Evolutionary conservation across 495 filamentous ascomycete species (phyloP), one percentile per base, ranked within the genome.

Genomic region (Lasiosphaeria ovina): DNA sequence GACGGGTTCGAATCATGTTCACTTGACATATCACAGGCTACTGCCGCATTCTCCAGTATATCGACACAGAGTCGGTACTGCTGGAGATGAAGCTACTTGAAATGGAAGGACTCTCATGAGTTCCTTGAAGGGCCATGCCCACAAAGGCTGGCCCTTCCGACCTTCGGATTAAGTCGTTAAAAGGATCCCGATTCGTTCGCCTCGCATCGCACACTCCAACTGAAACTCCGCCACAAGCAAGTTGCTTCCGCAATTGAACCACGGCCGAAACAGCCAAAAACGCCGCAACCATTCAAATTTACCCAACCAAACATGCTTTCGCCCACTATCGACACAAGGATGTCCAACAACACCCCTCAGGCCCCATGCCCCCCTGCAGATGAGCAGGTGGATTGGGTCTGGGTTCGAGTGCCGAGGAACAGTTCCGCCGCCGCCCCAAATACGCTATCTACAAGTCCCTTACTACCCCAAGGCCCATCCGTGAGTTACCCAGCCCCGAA

Each of bases 81-180:
- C n/a, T n/a, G n/a, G n/a, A n/a, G n/a, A n/a, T n/a, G n/a, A n/a
- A n/a, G n/a, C n/a, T n/a, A n/a, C n/a, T n/a, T n/a, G n/a, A n/a
- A n/a, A n/a, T n/a, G n/a, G n/a, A n/a, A n/a, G n/a, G n/a, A n/a
- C n/a, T n/a, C n/a, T n/a, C n/a, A n/a, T n/a, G n/a, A n/a, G n/a
- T n/a, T n/a, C 42, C 42, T 45, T 45, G 42, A 14, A 45, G 12
- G 42, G 42, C 42, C 42, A 6, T 45, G 4, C 4, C 42, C 42
- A 14, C 36, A 6, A 11, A 40, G 11, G 36, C 36, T 6, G 11
- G 42, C 42, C 42, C 16, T 54, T 16, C 50, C 59, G 63, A 65
- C 63, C 63, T 59, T 40, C 51, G 35, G 58, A 61, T 47, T 54
- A 65, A 50, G 63, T 65, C 63, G 63, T 62, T 55, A 65, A 65